phyloP scores from a whole-genome alignment of 73 alveolate genomes.

The Loxodes magnus region DNA sequence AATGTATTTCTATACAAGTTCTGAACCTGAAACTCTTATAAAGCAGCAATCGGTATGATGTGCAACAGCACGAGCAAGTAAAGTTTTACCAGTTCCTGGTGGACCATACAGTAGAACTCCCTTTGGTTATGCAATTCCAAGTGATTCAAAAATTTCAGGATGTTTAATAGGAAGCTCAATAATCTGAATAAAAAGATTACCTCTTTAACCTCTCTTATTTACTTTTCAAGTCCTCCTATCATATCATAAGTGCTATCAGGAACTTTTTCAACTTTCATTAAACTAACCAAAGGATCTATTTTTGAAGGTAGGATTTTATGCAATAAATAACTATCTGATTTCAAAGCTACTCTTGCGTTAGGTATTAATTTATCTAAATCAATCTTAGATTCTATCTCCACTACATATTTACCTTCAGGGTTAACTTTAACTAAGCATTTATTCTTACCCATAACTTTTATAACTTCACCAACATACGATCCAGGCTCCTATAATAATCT shows the following conservation, averaged over 20 bases:
- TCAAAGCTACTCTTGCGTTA: constrained; percentile 78
- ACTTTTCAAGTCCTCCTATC: constrained; percentile 78
- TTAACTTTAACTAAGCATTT: constrained; percentile 70
- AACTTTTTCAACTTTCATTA: constrained; percentile 98
- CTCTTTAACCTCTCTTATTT: constrained; percentile 84
- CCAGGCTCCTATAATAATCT: constrained; percentile 84
- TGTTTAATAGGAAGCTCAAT: constrained; percentile 98
- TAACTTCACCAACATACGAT: constrained; percentile 96
- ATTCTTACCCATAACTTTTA: constrained; percentile 86
- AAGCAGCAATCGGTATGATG: constrained; percentile 90
- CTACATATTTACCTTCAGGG: constrained; percentile 97
- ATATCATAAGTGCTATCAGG: constrained; percentile 99
- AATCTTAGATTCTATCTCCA: constrained; percentile 87
- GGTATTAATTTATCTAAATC: constrained; percentile 77
- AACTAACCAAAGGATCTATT: constrained; percentile 96
- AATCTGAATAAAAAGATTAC: too few species aligned
- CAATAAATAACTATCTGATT: constrained; percentile 82
- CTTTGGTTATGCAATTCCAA: constrained; percentile 99
- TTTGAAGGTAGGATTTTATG: constrained; percentile 95
- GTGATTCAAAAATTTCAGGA: constrained; percentile 96
- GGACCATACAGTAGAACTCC: constrained; percentile 91
- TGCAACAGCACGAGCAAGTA: constrained; percentile 99
- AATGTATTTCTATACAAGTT: constrained; percentile 97
- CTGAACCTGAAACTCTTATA: constrained; percentile 98
- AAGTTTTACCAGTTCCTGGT: constrained; percentile 99